Base-by-base conservation (phyloP, 73 alveolate species). In the Paramecium caudatum region DNA sequence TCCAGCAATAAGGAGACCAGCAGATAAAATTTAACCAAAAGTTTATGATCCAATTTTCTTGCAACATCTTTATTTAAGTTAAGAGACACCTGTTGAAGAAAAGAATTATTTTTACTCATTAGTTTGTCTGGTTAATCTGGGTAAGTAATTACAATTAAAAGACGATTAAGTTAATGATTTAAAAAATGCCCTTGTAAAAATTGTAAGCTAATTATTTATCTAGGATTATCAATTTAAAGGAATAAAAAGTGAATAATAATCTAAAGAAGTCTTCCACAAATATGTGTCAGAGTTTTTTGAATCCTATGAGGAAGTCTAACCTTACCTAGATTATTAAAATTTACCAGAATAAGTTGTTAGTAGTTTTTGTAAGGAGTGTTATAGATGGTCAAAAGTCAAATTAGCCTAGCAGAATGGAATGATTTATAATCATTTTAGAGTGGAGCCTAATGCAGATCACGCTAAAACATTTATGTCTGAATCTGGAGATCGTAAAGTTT, bases 301-400 rank as follows among this genome's bases (percentile, higher is more conserved):
- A 23, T 3, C 19, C 34, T 65, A 25, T 36, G 10, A 65, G 16
- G 83, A 65, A 33, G 39, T 65, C 17, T 32, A 33, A 9, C 49
- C 83, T 13, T 55, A 55, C 30, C 23, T 27, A 27, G 39, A 65
- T 65, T 36, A 65, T 0, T 25, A 65, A n/a, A n/a, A 65, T 10
- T 65, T 65, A 32, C 47, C 30, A 0, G 55, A 33, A 33, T 13
- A 65, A 33, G 34, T 65, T 33, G 34, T 65, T n/a, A 65, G 83
- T 65, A 33, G 50, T 65, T 65, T 65, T n/a, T 17, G 34, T n/a
- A 65, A 65, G 34, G 83, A 65, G 34, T 65, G 83, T 33, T 65
- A 65, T 16, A 65, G 83, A 65, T 65, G 83, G 83, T 33, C 47
- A 30, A 33, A 65, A 65, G 27, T 33, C 1, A 65, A 36, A 65